Conservation (phyloP, 805 yeast species). For the Wickerhamomyces bisporus region DNA sequence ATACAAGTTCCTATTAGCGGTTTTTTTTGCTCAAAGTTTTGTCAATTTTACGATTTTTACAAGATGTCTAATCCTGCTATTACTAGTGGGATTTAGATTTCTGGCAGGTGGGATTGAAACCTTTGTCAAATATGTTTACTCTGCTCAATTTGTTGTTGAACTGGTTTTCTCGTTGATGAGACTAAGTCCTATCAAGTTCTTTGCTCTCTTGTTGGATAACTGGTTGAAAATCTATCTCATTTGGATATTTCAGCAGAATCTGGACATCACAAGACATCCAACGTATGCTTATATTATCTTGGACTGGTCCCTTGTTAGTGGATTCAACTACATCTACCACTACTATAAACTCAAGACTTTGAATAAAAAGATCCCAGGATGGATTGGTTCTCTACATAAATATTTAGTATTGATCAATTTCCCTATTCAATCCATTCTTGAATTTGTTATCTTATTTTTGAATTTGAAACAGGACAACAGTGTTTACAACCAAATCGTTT, state of each 20-base stretch:
- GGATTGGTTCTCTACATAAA: conserved; percentile 3
- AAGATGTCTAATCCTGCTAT: conserved; percentile 48
- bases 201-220: not conserved
- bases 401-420: conserved; percentile 7
- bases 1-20: conserved; percentile 7
- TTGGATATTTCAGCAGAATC: not conserved
- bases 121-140: not conserved
- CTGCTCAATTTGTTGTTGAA: too few relatives aligned
- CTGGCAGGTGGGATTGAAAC: conserved; percentile 1
- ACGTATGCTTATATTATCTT: conserved; percentile 11
- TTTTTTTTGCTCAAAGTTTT: conserved; percentile 9
- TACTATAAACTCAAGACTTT: conserved; percentile 12
- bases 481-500: conserved; percentile 3
- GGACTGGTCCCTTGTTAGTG: conserved; percentile 5
- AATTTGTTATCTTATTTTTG: conserved; percentile 18
- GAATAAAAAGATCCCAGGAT: conserved; percentile 8
- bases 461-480: conserved; percentile 9
- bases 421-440: conserved; percentile 11
- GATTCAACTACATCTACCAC: conserved; percentile 13
- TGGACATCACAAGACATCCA: conserved; percentile 12
- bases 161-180: not conserved
- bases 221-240: not conserved
- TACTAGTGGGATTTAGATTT: conserved; percentile 60
- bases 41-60: conserved; percentile 26
- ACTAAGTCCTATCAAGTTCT: conserved; percentile 1